Evolutionary conservation across 208 protist species (phyloP).

Genomic region (Angomonas deanei): DNA sequence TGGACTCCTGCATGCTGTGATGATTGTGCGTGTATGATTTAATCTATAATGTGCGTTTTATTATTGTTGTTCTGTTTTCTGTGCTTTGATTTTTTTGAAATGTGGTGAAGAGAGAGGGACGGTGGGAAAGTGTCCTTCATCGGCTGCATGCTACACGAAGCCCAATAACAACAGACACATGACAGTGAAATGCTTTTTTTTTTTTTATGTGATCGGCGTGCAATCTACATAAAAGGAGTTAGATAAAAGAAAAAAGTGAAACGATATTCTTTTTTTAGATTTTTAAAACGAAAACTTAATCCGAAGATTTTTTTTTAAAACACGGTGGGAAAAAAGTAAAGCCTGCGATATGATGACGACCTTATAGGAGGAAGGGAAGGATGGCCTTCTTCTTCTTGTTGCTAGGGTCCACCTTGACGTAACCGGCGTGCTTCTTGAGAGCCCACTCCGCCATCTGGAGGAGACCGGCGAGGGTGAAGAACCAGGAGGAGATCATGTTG

Average conservation of each 20-base stretch:
- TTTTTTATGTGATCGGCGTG: no score
- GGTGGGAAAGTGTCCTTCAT: no score
- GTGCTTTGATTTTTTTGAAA: background rate
- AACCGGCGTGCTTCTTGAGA: slow-evolving; percentile 79
- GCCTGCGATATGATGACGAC: no score
- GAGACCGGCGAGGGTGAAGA: slow-evolving; percentile 76
- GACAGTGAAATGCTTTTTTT: no score
- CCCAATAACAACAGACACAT: no score
- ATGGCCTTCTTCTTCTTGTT: slow-evolving; percentile 78
- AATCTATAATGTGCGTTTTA: background rate
- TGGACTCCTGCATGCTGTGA: background rate
- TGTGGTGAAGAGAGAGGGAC: background rate
- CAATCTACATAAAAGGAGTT: no score
- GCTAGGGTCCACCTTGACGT: slow-evolving; percentile 69
- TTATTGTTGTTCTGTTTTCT: slow-evolving; percentile 1
- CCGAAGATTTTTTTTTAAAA: no score
- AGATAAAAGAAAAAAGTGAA: no score
- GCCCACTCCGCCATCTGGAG: slow-evolving; percentile 87
- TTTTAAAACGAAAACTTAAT: no score
- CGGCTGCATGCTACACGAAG: no score
- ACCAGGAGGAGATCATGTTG: slow-evolving; percentile 68
- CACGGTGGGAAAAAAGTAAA: no score
- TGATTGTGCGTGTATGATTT: slow-evolving; percentile 8
- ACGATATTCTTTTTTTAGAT: no score
- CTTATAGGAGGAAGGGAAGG: slow-evolving; percentile 83